A percentile compares a stretch with the other conserved stretches of the same genome.
Evolutionary conservation across 768 basidiomycete species (phyloP).

Genomic region (Dictyophora rubrovolvata): DNA sequence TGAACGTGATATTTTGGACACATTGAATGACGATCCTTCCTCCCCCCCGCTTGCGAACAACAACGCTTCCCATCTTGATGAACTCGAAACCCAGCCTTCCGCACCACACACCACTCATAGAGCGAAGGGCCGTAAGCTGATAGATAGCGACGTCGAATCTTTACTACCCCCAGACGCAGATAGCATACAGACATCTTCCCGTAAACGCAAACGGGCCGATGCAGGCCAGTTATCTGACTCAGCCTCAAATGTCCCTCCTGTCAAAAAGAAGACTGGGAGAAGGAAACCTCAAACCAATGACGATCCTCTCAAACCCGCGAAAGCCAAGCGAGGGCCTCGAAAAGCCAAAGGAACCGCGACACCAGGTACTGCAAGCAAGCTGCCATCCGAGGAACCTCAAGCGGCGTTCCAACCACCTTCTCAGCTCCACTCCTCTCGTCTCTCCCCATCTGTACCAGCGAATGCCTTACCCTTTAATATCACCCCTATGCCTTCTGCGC

Average conservation of each 20-base stretch:
- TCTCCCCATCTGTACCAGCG: constrained; percentile 32
- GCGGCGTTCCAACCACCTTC: constrained; percentile 25
- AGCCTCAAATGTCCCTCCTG: constrained; percentile 33
- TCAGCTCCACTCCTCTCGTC: too few relatives aligned
- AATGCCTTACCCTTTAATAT: constrained; percentile 56
- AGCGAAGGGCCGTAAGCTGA: constrained; percentile 36
- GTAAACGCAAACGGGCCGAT: constrained; percentile 49
- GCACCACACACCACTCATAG: constrained; percentile 25
- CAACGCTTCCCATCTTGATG: constrained; percentile 22
- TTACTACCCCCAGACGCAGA: not conserved
- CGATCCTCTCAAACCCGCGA: constrained; percentile 29
- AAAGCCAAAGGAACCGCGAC: constrained; percentile 1
- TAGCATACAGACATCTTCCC: constrained; percentile 21
- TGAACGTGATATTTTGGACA: constrained; percentile 5
- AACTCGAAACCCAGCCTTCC: constrained; percentile 22
- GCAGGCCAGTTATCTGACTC: constrained; percentile 18
- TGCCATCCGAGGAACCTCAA: constrained; percentile 4
- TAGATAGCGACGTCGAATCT: constrained; percentile 45
- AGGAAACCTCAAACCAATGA: constrained; percentile 31
- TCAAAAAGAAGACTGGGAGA: constrained; percentile 36
- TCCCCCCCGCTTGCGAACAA: constrained; percentile 16
- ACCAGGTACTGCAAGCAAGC: not conserved
- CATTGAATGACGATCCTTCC: constrained; percentile 28
- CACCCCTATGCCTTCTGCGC: constrained; percentile 62
- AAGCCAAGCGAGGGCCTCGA: constrained; percentile 53